Evolutionary conservation across 2,329 filamentous ascomycete genomes (phyloP), one percentile per base, ranked within the genome.

Genomic region (Alternaria gaisen): DNA sequence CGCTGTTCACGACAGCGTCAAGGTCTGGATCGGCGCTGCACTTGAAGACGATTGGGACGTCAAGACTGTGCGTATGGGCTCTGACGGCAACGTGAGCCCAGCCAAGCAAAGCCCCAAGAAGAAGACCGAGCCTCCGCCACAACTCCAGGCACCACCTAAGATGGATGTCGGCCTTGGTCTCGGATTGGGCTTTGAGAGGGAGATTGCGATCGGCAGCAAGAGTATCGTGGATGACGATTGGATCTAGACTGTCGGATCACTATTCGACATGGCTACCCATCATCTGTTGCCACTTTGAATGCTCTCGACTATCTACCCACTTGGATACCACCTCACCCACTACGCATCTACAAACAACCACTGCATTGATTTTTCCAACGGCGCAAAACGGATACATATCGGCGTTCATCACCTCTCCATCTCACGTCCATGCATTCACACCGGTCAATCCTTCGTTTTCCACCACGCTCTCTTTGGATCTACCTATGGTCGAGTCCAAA

Each of bases 21-120:
- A 91, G 56, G 94, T 91, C 7, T 99, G 94, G 94, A 91, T 97
- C 18, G 90, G 90, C 0, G 95, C 94, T 0, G 94, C 93, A 0
- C 85, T 84, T 28, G 93, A 94, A 62, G 95, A 99, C 78, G 91
- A 88, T 46, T 99, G 95, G 94, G 88, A 93, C 52, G 90, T 93
- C 43, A 85, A 86, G 53, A 89, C 91, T 72, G 94, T 98, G 24
- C 85, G 94, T 53, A 92, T 90, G 77, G 92, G 92, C 0, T 80
- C 83, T 46, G 75, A 79, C 20, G 76, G 66, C 32, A 70, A 65
- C 10, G 67, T 66, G 0, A 77, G 73, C 48, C 75, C 75, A 1
- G 59, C 78, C 60, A 73, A 79, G 64, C 79, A 77, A 66, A 80
- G 80, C 28, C 80, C 77, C 22, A 81, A 80, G 69, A 79, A 79